A percentile compares a stretch with the other conserved stretches of the same genome.
Conservation (phyloP, 1,284 basidiomycete species). For the Sporisorium scitamineum region DNA sequence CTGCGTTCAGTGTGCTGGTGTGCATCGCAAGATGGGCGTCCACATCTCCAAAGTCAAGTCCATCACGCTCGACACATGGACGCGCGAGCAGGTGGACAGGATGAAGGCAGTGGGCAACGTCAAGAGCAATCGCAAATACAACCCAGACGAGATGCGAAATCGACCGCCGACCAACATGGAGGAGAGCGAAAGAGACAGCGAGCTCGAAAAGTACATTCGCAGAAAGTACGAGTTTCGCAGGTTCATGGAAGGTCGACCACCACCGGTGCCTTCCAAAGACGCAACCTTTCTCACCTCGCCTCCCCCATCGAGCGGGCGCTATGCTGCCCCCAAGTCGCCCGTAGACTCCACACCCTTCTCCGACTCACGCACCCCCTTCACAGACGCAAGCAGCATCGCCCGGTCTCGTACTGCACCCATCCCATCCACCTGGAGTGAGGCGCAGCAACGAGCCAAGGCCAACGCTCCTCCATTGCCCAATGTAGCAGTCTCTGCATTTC, state of each 20-base stretch:
- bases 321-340: constrained; percentile 9
- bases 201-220: constrained; percentile 85
- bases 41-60: constrained; percentile 77
- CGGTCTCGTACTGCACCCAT: constrained; percentile 57
- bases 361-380: not conserved
- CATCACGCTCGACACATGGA: constrained; percentile 83
- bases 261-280: constrained; percentile 59
- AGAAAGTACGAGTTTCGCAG: constrained; percentile 72
- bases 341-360: constrained; percentile 9
- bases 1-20: constrained; percentile 81
- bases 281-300: constrained; percentile 45
- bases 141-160: constrained; percentile 80
- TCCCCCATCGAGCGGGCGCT: constrained; percentile 14
- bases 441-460: constrained; percentile 36
- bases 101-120: constrained; percentile 83
- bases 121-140: constrained; percentile 80
- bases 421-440: constrained; percentile 54
- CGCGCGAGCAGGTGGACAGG: constrained; percentile 81
- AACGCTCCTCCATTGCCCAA: constrained; percentile 32
- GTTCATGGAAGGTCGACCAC: constrained; percentile 56
- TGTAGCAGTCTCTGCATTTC: constrained; percentile 14
- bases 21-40: constrained; percentile 88
- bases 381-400: constrained; percentile 36
- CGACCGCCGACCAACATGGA: constrained; percentile 83
- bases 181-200: constrained; percentile 80